These are phyloP conservation scores for Amphibolis antarctica DNA, from an alignment of 106 monocot species.

Conservation along the genomic window DNA sequence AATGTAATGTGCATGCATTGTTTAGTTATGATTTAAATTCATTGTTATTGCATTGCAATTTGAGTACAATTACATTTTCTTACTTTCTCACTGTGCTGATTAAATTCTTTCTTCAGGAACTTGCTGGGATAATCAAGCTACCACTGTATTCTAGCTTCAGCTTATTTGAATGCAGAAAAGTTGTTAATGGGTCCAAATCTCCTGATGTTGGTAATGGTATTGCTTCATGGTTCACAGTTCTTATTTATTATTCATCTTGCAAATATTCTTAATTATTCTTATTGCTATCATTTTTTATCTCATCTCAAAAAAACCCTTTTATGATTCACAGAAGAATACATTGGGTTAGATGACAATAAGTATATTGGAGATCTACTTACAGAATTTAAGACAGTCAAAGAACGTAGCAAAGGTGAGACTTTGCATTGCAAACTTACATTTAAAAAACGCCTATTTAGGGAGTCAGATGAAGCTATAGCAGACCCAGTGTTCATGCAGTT, in stretches of 20 bases:
- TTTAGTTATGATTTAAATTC: no score
- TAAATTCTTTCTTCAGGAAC: constrained; percentile 52
- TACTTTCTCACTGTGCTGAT: no score
- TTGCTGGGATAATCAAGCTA: constrained; percentile 92
- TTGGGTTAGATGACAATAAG: constrained; percentile 96
- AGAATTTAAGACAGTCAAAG: constrained; percentile 92
- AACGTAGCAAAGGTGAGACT: constrained; percentile 92
- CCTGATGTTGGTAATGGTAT: constrained; percentile 77
- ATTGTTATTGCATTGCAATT: no score
- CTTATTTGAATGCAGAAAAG: constrained; percentile 95
- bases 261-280: neutral
- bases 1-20: no score
- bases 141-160: constrained; percentile 88
- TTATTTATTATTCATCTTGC: neutral
- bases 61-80: no score
- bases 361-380: constrained; percentile 89
- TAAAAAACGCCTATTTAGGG: constrained; percentile 89
- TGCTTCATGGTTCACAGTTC: constrained; percentile 8
- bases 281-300: neutral
- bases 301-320: neutral
- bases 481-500: constrained; percentile 97
- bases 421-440: constrained; percentile 88
- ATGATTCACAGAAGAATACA: constrained; percentile 70
- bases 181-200: constrained; percentile 82
- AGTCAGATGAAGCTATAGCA: constrained; percentile 89